These are phyloP conservation scores for Penicilliopsis zonata DNA, from an alignment of 495 filamentous ascomycete species.

Conservation along the genomic window DNA sequence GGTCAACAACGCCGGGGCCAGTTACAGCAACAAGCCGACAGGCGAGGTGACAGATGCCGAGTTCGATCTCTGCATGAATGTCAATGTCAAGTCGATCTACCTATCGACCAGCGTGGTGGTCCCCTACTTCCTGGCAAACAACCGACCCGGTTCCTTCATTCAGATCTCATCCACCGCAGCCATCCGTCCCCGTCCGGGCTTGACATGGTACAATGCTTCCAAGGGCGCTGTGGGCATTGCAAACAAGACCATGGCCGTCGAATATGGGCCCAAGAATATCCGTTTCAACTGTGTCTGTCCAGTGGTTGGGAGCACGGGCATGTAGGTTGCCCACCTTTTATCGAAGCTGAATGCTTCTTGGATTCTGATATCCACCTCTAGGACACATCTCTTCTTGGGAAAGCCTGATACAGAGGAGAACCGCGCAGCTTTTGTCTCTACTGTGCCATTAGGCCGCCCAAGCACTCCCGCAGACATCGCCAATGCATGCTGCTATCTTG, in stretches of 20 bases:
- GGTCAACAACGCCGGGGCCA: slow-evolving; percentile 26
- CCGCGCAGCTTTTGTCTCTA: slow-evolving; percentile 45
- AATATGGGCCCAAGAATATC: slow-evolving; percentile 47
- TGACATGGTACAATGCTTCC: slow-evolving; percentile 54
- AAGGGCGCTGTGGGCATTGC: slow-evolving; percentile 48
- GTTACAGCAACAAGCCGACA: slow-evolving; percentile 29
- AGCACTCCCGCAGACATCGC: slow-evolving; percentile 46
- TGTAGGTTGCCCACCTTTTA: slow-evolving; percentile 26
- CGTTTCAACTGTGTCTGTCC: slow-evolving; percentile 51
- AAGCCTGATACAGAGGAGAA: slow-evolving; percentile 50
- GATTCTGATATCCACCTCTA: neutral
- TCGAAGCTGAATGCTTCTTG: neutral
- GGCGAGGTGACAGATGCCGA: slow-evolving; percentile 47
- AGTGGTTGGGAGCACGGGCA: slow-evolving; percentile 42
- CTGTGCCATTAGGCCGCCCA: slow-evolving; percentile 49
- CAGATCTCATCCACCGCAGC: slow-evolving; percentile 48
- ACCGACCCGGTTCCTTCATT: slow-evolving; percentile 42
- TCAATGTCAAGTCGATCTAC: slow-evolving; percentile 47
- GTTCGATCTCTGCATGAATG: slow-evolving; percentile 46
- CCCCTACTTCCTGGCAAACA: slow-evolving; percentile 39
- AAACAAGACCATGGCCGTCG: slow-evolving; percentile 48
- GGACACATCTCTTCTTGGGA: slow-evolving; percentile 41
- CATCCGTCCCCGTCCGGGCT: slow-evolving; percentile 43
- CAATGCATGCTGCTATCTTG: slow-evolving; percentile 48
- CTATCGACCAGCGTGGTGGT: slow-evolving; percentile 38